Evolutionary conservation across 352 stramenopile species (phyloP), one percentile per base, ranked within the genome.

Genomic region (Phytophthora hybrid): DNA sequence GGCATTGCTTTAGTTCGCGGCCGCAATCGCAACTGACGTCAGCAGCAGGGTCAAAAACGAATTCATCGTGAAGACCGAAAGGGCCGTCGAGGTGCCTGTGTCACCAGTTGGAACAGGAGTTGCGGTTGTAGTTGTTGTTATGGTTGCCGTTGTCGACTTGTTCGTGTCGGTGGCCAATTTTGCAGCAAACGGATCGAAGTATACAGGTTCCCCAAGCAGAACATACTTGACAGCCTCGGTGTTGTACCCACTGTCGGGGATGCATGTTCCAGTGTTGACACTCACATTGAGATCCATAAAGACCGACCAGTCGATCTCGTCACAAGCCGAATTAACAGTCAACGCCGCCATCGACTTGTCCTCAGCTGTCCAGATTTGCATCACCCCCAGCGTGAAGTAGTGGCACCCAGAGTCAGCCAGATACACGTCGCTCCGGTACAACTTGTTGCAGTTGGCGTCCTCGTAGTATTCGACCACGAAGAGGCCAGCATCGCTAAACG

Each of bases 401-500:
- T 69, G 62, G 14, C 62, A 69, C 44, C 47, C 10, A n/a, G 34
- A 53, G 23, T 69, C 62, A 9, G 62, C 62, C 1, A 53, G 34
- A 19, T 49, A 69, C 37, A 57, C 62, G 4, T 49, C 18, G 19
- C 23, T 69, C 14, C 31, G 39, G 11, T 11, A 5, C 52, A 69
- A 44, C 34, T 56, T 63, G 7, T 26, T 49, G 26, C 62, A 69
- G 11, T 69, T 18, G 37, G 13, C 14, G 21, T 58, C 53, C 9
- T 56, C 26, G 29, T 69, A 69, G 19, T 69, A 29, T 39, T 69
- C 53, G 9, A 69, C 52, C 53, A 69, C 62, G 29, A 69, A 69
- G 19, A 63, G 18, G 4, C 26, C 18, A n/a, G 41, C 62, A 39
- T 57, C n/a, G 26, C 31, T 32, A 47, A 70, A 70, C 4, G 63